Percentiles rank a stretch among this genome's conserved stretches.
These are phyloP conservation scores for Vigna angularis DNA, from an alignment of 306 rosid genomes.

Conservation along the genomic window DNA sequence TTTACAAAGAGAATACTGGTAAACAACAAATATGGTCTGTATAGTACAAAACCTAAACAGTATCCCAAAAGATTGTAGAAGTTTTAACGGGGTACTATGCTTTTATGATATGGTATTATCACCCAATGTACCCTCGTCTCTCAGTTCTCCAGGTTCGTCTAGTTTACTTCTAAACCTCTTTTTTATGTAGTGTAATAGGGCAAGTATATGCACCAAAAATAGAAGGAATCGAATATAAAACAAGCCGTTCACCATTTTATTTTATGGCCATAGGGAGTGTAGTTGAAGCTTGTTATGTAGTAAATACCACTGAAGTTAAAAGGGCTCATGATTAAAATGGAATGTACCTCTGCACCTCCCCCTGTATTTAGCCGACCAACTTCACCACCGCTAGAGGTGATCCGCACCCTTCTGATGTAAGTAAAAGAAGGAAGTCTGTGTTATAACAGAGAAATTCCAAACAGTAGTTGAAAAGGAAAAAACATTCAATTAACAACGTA, in stretches of 20 bases:
- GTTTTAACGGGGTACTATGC: neutral
- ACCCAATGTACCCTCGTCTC: slow-evolving; percentile 10
- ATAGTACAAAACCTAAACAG: slow-evolving; percentile 10
- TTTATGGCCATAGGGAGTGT: neutral
- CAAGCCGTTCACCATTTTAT: neutral
- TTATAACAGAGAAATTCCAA: slow-evolving; percentile 25
- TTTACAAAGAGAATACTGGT: slow-evolving; percentile 12
- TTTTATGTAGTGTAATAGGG: slow-evolving; percentile 8
- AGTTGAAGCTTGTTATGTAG: slow-evolving; percentile 3
- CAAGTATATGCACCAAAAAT: slow-evolving; percentile 7
- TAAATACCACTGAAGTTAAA: slow-evolving; percentile 21
- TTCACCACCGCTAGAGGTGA: slow-evolving; percentile 94
- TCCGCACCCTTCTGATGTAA: slow-evolving; percentile 80
- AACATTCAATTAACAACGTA: slow-evolving; percentile 52
- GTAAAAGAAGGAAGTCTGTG: slow-evolving; percentile 34
- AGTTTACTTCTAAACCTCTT: slow-evolving; percentile 26
- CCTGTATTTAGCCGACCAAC: slow-evolving; percentile 99
- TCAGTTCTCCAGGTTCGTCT: slow-evolving; percentile 16
- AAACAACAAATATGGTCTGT: neutral
- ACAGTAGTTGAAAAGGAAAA: neutral
- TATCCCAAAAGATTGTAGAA: slow-evolving; percentile 3
- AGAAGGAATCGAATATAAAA: slow-evolving; percentile 19
- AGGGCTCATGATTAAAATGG: slow-evolving; percentile 22
- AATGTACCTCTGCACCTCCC: slow-evolving; percentile 95
- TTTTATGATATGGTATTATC: slow-evolving; percentile 12